A percentile compares a stretch with the other conserved stretches of the same genome.
phyloP scores from a whole-genome alignment of 78 protist genomes.

The Cavenderia fasciculata region DNA sequence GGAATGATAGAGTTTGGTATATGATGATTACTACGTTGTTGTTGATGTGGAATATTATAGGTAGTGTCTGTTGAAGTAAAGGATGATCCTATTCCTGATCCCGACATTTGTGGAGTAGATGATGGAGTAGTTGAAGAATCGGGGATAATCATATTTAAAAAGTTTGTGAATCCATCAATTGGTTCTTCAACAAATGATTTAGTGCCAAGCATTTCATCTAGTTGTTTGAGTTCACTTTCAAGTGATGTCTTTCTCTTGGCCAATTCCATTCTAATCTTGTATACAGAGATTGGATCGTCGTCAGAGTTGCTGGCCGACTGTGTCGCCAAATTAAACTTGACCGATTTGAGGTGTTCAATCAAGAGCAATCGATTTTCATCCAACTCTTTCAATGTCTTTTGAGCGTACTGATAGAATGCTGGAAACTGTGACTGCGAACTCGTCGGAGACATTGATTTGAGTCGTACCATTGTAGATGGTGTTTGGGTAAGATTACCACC shows the following conservation, averaged over 20 bases:
- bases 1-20: conserved; percentile 44
- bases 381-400: conserved; percentile 37
- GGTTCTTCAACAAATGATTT: conserved; percentile 27
- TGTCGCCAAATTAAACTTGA: conserved; percentile 28
- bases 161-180: conserved; percentile 43
- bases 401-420: conserved; percentile 33
- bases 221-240: conserved; percentile 22
- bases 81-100: not conserved
- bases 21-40: not conserved
- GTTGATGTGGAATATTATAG: not conserved
- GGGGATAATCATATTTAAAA: conserved; percentile 11
- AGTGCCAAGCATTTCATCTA: conserved; percentile 46
- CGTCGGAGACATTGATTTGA: conserved; percentile 13
- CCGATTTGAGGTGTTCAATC: conserved; percentile 65
- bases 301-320: too few species aligned
- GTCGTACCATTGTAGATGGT: not conserved
- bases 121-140: not conserved
- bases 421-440: conserved; percentile 23
- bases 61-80: not conserved
- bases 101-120: not conserved
- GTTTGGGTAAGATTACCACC: too few species aligned
- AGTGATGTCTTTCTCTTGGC: conserved; percentile 40
- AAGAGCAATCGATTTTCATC: conserved; percentile 36
- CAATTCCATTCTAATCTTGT: conserved; percentile 56
- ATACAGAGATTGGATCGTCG: conserved; percentile 36